A percentile compares a stretch with the other conserved stretches of the same genome.
These are phyloP conservation scores for Penium margaritaceum DNA, from an alignment of 139 green algal genomes.

Conservation along the genomic window DNA sequence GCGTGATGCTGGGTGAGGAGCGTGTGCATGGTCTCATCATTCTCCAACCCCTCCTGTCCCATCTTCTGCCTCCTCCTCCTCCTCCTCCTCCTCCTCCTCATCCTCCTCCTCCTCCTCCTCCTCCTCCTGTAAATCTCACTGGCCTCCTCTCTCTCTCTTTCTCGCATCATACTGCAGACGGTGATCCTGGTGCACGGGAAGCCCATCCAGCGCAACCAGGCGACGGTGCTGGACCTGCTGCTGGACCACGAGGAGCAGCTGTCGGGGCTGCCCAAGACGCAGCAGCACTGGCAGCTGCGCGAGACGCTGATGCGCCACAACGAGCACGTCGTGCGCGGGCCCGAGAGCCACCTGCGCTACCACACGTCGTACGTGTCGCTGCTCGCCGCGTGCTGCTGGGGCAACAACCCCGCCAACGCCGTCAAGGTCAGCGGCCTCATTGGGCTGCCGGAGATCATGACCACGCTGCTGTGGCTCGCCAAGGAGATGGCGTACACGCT, in stretches of 20 bases:
- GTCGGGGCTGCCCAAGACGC: background rate
- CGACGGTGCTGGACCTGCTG: background rate
- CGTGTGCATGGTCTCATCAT: too few relatives aligned
- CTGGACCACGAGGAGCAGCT: conserved; percentile 8
- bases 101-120: too few relatives aligned
- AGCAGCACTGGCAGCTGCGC: background rate
- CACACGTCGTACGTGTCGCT: background rate
- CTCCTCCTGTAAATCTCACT: too few relatives aligned
- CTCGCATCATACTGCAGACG: background rate
- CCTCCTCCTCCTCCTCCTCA: too few relatives aligned
- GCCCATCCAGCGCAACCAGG: conserved; percentile 1
- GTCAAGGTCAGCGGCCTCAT: conserved; percentile 1
- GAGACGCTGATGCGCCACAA: background rate
- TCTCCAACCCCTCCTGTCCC: too few relatives aligned
- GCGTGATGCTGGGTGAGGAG: too few relatives aligned
- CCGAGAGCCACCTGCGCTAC: conserved; percentile 5
- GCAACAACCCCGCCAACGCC: conserved; percentile 1
- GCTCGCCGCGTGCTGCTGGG: conserved; percentile 3
- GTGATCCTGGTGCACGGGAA: conserved; percentile 4
- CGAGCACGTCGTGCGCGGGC: background rate
- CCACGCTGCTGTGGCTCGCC: background rate
- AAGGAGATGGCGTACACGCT: background rate
- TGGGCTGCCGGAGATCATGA: background rate
- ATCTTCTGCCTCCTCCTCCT: too few relatives aligned
- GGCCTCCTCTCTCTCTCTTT: background rate